Evolutionary conservation across 116 monocot species (phyloP).

Genomic region (Posidonia oceanica): DNA sequence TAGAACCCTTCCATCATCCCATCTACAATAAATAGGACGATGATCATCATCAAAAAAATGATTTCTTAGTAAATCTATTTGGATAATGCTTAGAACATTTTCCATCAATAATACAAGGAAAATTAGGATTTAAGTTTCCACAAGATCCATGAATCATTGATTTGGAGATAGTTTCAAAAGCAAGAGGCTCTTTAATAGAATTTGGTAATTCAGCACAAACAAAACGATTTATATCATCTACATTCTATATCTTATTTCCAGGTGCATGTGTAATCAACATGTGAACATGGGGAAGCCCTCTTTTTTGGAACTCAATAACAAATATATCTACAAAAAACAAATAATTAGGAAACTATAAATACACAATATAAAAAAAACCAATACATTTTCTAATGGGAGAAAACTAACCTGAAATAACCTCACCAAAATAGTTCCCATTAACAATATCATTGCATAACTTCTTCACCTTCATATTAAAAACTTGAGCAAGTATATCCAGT

Average conservation of each 20-base stretch:
- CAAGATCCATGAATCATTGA: slow-evolving; percentile 1
- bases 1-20: not conserved
- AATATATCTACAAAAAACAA: not conserved
- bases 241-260: not conserved
- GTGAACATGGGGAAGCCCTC: not conserved
- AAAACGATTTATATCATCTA: not conserved
- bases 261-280: not conserved
- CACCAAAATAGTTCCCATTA: not conserved
- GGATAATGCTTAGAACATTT: slow-evolving; percentile 6
- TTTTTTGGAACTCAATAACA: slow-evolving; percentile 4
- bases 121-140: not conserved
- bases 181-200: not conserved
- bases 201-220: not conserved
- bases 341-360: too few species aligned
- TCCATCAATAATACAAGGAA: not conserved
- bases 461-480: slow-evolving; percentile 1
- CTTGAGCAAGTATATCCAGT: too few species aligned
- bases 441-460: not conserved
- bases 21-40: slow-evolving; percentile 3
- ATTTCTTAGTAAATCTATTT: not conserved
- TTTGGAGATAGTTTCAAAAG: not conserved
- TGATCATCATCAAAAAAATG: slow-evolving; percentile 1
- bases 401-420: not conserved
- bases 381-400: not conserved
- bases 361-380: not conserved